Conservation (phyloP, 2,329 filamentous ascomycete genomes). For the Verticillium nubilum region DNA sequence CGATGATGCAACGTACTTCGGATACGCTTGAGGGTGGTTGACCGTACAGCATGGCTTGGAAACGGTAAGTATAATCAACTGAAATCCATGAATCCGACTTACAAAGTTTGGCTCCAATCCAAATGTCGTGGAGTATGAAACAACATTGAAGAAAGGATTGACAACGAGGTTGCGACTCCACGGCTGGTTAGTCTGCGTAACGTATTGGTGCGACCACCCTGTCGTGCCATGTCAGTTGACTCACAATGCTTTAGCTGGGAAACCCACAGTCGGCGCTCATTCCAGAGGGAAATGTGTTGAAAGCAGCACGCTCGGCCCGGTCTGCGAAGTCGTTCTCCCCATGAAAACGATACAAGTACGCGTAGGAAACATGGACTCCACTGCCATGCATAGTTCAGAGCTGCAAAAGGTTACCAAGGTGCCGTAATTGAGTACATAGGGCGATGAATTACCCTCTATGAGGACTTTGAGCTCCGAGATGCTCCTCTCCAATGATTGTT, state of each 20-base stretch:
- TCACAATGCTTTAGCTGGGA: background rate
- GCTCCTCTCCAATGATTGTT: conserved; percentile 35
- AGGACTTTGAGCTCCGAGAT: conserved; percentile 29
- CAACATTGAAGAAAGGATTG: conserved; percentile 29
- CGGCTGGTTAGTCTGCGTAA: conserved; percentile 48
- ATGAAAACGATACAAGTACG: conserved; percentile 25
- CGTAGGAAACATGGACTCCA: conserved; percentile 26
- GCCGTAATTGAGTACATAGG: background rate
- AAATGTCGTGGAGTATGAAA: conserved; percentile 24
- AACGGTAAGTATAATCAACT: no score
- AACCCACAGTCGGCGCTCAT: conserved; percentile 35
- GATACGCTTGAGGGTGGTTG: conserved; percentile 52
- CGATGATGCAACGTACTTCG: conserved; percentile 41
- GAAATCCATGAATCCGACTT: no score
- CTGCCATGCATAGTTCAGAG: conserved; percentile 28
- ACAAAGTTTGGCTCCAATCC: conserved; percentile 44
- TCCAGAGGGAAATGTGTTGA: conserved; percentile 48
- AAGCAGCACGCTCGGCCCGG: conserved; percentile 43
- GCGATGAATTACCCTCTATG: conserved; percentile 16
- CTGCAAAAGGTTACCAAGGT: conserved; percentile 2
- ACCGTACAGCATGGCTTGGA: conserved; percentile 48
- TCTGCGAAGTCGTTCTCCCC: conserved; percentile 38
- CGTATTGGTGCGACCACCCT: conserved; percentile 51
- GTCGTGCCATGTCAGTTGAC: background rate
- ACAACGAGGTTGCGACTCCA: conserved; percentile 31